Conservation (phyloP, 768 basidiomycete genomes). For the Trichaptum fuscoviolaceum region DNA sequence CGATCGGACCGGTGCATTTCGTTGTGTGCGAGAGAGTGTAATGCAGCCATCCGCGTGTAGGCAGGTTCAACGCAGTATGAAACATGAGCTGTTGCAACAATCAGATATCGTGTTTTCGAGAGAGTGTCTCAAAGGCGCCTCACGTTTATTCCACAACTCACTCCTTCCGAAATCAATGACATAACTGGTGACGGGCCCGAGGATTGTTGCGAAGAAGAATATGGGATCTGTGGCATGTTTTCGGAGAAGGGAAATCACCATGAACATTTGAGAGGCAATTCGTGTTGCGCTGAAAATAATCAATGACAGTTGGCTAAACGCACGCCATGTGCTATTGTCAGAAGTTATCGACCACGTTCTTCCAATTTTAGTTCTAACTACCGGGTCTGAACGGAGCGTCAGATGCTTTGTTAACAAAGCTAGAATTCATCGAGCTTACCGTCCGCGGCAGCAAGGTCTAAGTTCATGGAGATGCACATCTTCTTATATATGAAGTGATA, state of each 20-base stretch:
- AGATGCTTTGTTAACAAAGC: background rate
- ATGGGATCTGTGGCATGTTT: background rate
- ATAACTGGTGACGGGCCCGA: background rate
- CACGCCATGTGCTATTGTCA: background rate
- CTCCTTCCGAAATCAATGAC: background rate
- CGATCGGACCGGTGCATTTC: background rate
- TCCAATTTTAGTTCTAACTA: background rate
- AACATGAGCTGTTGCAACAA: background rate
- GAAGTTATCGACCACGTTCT: background rate
- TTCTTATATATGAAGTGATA: background rate
- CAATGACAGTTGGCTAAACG: background rate
- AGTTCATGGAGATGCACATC: background rate
- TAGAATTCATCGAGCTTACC: background rate
- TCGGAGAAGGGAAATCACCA: background rate
- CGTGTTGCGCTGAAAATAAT: background rate
- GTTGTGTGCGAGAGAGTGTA: background rate
- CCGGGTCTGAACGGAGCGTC: background rate
- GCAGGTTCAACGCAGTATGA: background rate
- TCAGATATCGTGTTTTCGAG: background rate
- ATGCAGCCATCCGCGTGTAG: background rate
- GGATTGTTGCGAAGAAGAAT: background rate
- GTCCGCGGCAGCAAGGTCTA: background rate
- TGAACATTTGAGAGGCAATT: background rate
- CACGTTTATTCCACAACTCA: background rate
- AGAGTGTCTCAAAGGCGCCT: background rate